Base-by-base conservation (phyloP, 1,284 basidiomycete species). In the Cryptococcus sp. region DNA sequence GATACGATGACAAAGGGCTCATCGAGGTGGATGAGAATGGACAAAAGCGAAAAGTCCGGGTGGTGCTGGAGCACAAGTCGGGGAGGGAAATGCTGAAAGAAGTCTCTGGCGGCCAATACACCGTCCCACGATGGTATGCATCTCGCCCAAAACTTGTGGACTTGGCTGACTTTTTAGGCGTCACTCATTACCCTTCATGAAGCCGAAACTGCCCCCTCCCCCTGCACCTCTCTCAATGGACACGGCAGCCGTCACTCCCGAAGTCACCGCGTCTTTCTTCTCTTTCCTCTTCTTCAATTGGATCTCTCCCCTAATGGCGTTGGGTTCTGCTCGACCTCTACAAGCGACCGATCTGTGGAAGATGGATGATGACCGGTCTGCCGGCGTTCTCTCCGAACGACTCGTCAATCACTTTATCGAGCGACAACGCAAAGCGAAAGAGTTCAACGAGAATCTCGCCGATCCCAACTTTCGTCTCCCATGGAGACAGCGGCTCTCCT, bases 311-410 rank as follows among this genome's bases (percentile, higher is more conserved):
- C 74, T 90, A 45, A 79, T 89, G 68, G 74, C 73, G 3, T 61
- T 74, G 1, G 77, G 77, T 14, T 74, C 76, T 10, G 79, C 82
- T 14, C 79, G 90, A 5, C 85, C 90, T 1, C 78, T 94, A 4
- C 85, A 91, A 66, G 81, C 84, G 0, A 75, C 83, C 0, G 91
- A 95, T 71, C 76, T 94, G n/a, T 93, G 85, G 78, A 84, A 82
- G 66, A 80, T 93, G 38, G 82, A 84, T 53, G 63, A 68, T 2
- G 61, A 59, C 5, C 64, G 74, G 41, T 78, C 82, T 41, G 74
- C 82, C 14, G 80, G 80, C 19, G 75, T 74, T 14, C 80, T 91
- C 40, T 83, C 86, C 1, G 74, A 79, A 5, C 75, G 74, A 34
- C 84, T 95, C 26, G 72, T 78, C 22, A 70, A 69, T 1, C 83